Conservation (phyloP, 768 basidiomycete species). For the Pilatotrama ljubarskyi region DNA sequence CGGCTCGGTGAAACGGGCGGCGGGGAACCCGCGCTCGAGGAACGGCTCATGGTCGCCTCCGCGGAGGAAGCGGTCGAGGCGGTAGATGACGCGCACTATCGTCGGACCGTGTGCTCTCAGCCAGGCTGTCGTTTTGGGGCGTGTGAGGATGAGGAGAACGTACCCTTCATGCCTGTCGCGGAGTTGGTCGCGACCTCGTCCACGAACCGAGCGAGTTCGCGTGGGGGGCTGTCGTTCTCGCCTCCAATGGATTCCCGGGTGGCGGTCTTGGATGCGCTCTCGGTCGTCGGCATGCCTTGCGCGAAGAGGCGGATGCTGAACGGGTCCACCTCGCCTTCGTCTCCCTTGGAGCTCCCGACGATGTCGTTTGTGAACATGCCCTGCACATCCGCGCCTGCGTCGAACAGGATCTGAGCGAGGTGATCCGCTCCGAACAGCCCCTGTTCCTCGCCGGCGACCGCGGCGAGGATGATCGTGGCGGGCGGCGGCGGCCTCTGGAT, state of each 20-base stretch:
- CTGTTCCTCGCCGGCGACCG: conserved; percentile 54
- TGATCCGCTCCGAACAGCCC: conserved; percentile 49
- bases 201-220: conserved; percentile 52
- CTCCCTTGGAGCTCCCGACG: conserved; percentile 51
- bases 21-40: conserved; percentile 50
- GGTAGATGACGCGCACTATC: conserved; percentile 52
- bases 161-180: conserved; percentile 52
- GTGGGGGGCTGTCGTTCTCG: conserved; percentile 55
- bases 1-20: conserved; percentile 57
- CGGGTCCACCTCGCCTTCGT: conserved; percentile 47
- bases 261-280: conserved; percentile 38
- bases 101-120: background rate
- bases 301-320: conserved; percentile 53
- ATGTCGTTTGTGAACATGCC: conserved; percentile 62
- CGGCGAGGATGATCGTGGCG: conserved; percentile 54
- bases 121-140: no score
- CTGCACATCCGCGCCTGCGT: conserved; percentile 49
- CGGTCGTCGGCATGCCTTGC: conserved; percentile 49
- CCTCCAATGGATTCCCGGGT: conserved; percentile 44
- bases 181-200: conserved; percentile 51
- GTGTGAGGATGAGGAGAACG: conserved; percentile 16
- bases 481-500: conserved; percentile 43
- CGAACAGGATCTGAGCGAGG: conserved; percentile 45
- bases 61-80: conserved; percentile 54
- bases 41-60: conserved; percentile 58